These are phyloP conservation scores for Fusarium liriodendri DNA, from an alignment of 2,329 filamentous ascomycete genomes.

Conservation along the genomic window DNA sequence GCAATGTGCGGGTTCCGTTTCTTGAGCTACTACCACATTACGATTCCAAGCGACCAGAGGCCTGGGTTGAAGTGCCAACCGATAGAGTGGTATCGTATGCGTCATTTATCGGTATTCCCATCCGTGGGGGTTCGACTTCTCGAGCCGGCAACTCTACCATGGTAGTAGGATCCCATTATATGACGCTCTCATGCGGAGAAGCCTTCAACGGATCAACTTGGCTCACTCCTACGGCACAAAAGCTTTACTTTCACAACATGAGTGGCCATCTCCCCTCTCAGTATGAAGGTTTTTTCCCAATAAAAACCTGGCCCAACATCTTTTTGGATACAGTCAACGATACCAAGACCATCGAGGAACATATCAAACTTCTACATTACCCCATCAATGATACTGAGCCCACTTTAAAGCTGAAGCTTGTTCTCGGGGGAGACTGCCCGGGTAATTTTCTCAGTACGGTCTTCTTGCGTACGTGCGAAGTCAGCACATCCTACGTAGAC, in stretches of 20 bases:
- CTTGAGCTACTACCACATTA: not conserved
- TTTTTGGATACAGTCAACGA: not conserved
- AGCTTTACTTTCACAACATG: not conserved
- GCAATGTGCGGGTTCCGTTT: not conserved
- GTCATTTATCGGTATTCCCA: not conserved
- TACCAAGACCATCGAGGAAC: not conserved
- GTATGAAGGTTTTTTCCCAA: not conserved
- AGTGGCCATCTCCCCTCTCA: not conserved
- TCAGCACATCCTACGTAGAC: constrained; percentile 5
- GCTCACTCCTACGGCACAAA: not conserved
- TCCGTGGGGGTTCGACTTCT: not conserved
- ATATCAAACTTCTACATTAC: not conserved
- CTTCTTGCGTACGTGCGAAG: not conserved
- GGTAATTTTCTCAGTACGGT: rapidly evolving
- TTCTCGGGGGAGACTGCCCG: not conserved
- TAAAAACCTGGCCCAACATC: not conserved
- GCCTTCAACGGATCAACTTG: not conserved
- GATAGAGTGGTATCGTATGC: constrained; percentile 1
- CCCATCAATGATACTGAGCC: not conserved
- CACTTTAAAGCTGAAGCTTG: not conserved
- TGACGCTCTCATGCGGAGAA: not conserved
- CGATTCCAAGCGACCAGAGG: not conserved
- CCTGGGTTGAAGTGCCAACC: not conserved
- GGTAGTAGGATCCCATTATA: not conserved
- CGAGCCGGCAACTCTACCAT: constrained; percentile 8